Base-by-base conservation (phyloP, 768 basidiomycete species). In the Suillus placidus region DNA sequence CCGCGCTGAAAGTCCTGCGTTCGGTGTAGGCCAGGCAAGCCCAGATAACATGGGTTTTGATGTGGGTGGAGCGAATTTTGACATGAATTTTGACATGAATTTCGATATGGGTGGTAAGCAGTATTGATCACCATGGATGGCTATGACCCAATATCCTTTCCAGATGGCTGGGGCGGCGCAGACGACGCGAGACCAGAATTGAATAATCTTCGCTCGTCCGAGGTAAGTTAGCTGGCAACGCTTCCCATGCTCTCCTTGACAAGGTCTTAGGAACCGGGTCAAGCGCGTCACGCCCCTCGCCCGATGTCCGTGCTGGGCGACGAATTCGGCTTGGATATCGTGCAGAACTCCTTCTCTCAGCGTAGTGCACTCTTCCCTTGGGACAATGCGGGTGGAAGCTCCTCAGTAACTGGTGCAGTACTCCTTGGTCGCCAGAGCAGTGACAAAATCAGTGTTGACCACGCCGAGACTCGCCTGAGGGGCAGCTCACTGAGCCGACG, bases 381-480 rank as follows among this genome's bases (percentile, higher is more conserved):
- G 92, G 91, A 94, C 71, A 85, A 93, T 73, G 92, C 91, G 6
- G 90, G 88, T 1, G 81, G 80, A 47, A 91, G 88, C 61, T 90
- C 89, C 1, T 87, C 84, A 38, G 80, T 78, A 32, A 69, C 71
- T 38, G 84, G 76, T 32, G 77, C 71, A 20, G 80, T 78, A 42
- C 77, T 76, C 26, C 64, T 73, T 16, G 73, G 69, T 8, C 61
- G 65, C 40, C 70, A 74, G 57, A 80, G 80, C 49, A 84, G 80
- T 67, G 84, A 84, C 61, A 78, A 80, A 55, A 71, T 83, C 49
- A 82, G 82, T 67, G 70, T 89, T 37, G 87, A 85, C 38, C 80
- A 77, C 23, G 85, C 83, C 3, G 87, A 88, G 64, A 73, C 83
- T 40, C 80, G 79, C 62, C 73, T 88, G 67, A 81, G 87, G 67